Conservation (phyloP, 2,329 filamentous ascomycete species). For the Myotisia sp. region DNA sequence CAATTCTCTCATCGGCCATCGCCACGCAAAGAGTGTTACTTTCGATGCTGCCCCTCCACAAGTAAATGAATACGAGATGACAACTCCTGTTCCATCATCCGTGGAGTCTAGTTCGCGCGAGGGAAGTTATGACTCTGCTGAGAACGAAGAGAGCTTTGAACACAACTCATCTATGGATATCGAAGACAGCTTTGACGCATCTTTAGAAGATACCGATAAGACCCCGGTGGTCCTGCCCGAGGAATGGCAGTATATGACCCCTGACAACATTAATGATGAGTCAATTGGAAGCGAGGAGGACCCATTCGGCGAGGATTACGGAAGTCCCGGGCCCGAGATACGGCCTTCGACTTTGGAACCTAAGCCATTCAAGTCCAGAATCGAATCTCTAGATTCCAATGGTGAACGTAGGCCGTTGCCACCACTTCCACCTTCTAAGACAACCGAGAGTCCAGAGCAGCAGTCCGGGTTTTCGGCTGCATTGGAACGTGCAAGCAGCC, state of each 20-base stretch:
- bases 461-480: slow-evolving; percentile 49
- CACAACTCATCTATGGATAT: slow-evolving; percentile 46
- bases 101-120: slow-evolving; percentile 79
- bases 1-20: slow-evolving; percentile 34
- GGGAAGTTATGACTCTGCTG: slow-evolving; percentile 73
- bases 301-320: slow-evolving; percentile 49
- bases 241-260: slow-evolving; percentile 76
- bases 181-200: slow-evolving; percentile 90
- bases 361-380: slow-evolving; percentile 38
- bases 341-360: slow-evolving; percentile 34
- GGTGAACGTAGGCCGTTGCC: slow-evolving; percentile 73
- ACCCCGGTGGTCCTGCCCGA: slow-evolving; percentile 95
- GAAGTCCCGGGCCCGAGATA: slow-evolving; percentile 50
- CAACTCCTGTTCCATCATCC: slow-evolving; percentile 89
- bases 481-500: slow-evolving; percentile 54
- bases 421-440: slow-evolving; percentile 51
- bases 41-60: slow-evolving; percentile 89
- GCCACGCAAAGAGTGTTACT: slow-evolving; percentile 90
- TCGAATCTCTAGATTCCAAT: slow-evolving; percentile 62
- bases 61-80: slow-evolving; percentile 96
- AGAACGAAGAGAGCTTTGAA: slow-evolving; percentile 53
- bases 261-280: slow-evolving; percentile 43
- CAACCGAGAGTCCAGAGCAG: slow-evolving; percentile 38
- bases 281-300: slow-evolving; percentile 46
- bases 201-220: slow-evolving; percentile 88